A percentile compares a stretch with the other conserved stretches of the same genome.
phyloP scores from a whole-genome alignment of 1,139 yeast genomes.

The Suhomyces terraborum region DNA sequence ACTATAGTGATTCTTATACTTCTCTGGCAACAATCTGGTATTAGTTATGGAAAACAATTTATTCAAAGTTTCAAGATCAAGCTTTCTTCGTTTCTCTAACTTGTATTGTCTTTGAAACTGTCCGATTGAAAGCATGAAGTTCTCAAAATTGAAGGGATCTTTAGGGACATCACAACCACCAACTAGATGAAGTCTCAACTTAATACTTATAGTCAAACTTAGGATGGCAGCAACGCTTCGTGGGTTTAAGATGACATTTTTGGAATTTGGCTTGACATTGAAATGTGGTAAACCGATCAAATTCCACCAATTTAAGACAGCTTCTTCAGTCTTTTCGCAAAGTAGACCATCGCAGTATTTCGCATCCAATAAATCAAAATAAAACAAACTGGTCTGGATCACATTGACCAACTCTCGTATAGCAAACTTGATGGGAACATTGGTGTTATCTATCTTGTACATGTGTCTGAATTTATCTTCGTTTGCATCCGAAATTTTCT shows the following conservation, averaged over 20 bases:
- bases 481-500: slow-evolving; percentile 70
- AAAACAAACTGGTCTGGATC: slow-evolving; percentile 74
- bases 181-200: slow-evolving; percentile 62
- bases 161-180: slow-evolving; percentile 81
- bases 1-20: slow-evolving; percentile 15
- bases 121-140: slow-evolving; percentile 59
- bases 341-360: slow-evolving; percentile 78
- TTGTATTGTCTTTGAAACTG: slow-evolving; percentile 73
- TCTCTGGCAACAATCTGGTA: slow-evolving; percentile 39
- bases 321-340: slow-evolving; percentile 74
- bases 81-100: slow-evolving; percentile 55
- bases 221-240: slow-evolving; percentile 58
- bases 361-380: slow-evolving; percentile 73
- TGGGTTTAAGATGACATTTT: slow-evolving; percentile 60
- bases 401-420: slow-evolving; percentile 73
- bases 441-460: slow-evolving; percentile 54
- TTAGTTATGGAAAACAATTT: slow-evolving; percentile 62
- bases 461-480: slow-evolving; percentile 82
- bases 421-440: slow-evolving; percentile 62
- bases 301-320: slow-evolving; percentile 82
- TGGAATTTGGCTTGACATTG: slow-evolving; percentile 45
- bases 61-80: slow-evolving; percentile 65
- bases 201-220: slow-evolving; percentile 50
- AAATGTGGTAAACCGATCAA: slow-evolving; percentile 67
- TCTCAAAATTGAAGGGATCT: slow-evolving; percentile 80